Evolutionary conservation across 352 stramenopile species (phyloP).

Genomic region (Globisporangium paddicum): DNA sequence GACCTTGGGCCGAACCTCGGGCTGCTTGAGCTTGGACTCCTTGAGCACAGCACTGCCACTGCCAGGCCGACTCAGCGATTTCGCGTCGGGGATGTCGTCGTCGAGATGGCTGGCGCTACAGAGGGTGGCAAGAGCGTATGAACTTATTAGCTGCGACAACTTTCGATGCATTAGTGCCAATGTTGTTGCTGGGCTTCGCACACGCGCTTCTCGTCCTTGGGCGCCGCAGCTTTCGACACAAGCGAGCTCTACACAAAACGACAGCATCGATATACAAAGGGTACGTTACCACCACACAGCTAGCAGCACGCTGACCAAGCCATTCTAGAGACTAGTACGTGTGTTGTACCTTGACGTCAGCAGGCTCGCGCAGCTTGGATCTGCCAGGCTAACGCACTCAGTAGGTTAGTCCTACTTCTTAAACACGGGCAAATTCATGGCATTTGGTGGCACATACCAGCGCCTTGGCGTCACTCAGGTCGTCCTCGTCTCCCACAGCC

Average conservation of each 20-base stretch:
- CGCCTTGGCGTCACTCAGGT: conserved; percentile 8
- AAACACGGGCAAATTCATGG: no score
- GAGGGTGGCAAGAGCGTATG: neutral
- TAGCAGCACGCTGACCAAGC: no score
- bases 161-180: no score
- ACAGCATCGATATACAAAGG: neutral
- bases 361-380: conserved; percentile 28
- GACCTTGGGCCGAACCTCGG: conserved; percentile 40
- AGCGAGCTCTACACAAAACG: conserved; percentile 3
- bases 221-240: conserved; percentile 5
- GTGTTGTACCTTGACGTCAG: conserved; percentile 29
- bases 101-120: conserved; percentile 11
- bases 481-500: conserved; percentile 1
- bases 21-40: conserved; percentile 74
- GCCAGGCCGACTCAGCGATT: conserved; percentile 11
- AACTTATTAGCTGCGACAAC: no score
- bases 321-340: no score
- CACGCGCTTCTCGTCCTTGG: conserved; percentile 34
- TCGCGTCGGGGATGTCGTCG: conserved; percentile 10
- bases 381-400: conserved; percentile 16
- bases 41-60: conserved; percentile 21
- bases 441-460: conserved; percentile 10
- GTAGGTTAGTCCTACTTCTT: no score
- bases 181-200: no score
- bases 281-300: no score